These are phyloP conservation scores for Nicotiana noctiflora DNA, from an alignment of 257 asterid genomes.

Conservation along the genomic window DNA sequence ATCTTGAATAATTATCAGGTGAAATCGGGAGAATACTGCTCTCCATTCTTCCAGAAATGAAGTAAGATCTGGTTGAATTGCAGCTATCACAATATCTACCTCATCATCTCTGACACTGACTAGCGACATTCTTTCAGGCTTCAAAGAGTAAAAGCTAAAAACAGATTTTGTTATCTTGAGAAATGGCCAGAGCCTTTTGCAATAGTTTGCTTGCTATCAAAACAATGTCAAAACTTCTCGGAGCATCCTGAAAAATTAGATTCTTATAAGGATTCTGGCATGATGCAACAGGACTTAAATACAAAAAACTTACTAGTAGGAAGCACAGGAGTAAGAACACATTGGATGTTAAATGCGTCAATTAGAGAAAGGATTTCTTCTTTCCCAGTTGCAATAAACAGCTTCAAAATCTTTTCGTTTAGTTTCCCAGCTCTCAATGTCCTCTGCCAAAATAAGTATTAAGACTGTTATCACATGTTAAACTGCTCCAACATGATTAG, in stretches of 20 bases:
- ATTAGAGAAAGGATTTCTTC: slow-evolving; percentile 73
- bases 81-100: slow-evolving; percentile 39
- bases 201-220: not conserved
- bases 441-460: slow-evolving; percentile 43
- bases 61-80: slow-evolving; percentile 66
- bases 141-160: not conserved
- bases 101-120: slow-evolving; percentile 27
- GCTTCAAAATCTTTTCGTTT: slow-evolving; percentile 76
- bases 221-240: slow-evolving; percentile 46
- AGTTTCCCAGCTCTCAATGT: slow-evolving; percentile 87
- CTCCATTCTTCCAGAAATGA: slow-evolving; percentile 84
- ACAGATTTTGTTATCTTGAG: not conserved
- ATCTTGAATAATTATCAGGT: slow-evolving; percentile 73
- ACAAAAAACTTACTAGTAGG: slow-evolving; percentile 35
- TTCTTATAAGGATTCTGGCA: slow-evolving; percentile 14
- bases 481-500: not conserved
- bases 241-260: slow-evolving; percentile 58
- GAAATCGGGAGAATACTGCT: slow-evolving; percentile 66
- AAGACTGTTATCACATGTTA: not conserved
- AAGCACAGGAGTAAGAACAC: slow-evolving; percentile 36
- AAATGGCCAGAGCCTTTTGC: not conserved
- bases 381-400: slow-evolving; percentile 77
- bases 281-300: not conserved
- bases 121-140: slow-evolving; percentile 18
- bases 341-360: slow-evolving; percentile 62